phyloP scores from a whole-genome alignment of 2,329 filamentous ascomycete genomes.

The Fusarium temperatum region DNA sequence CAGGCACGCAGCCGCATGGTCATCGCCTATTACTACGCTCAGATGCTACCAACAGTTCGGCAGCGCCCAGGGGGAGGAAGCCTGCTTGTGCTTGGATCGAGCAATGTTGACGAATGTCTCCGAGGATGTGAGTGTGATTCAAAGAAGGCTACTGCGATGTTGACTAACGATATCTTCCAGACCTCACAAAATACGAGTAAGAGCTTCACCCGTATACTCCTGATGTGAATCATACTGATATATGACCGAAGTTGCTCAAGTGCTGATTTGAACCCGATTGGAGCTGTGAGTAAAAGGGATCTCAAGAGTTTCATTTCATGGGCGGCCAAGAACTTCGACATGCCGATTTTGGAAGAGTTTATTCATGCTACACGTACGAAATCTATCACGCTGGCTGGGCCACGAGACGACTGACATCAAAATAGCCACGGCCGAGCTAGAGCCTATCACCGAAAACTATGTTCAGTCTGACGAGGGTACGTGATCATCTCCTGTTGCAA shows the following conservation, averaged over 20 bases:
- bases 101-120: slow-evolving; percentile 42
- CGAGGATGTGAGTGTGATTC: slow-evolving; percentile 8
- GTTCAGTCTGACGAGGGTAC: slow-evolving; percentile 3
- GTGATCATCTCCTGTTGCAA: not conserved
- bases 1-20: slow-evolving; percentile 28
- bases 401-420: not conserved
- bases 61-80: slow-evolving; percentile 37
- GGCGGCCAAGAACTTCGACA: slow-evolving; percentile 61
- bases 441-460: slow-evolving; percentile 50
- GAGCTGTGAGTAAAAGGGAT: slow-evolving; percentile 58
- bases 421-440: slow-evolving; percentile 54
- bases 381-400: not conserved
- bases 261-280: not conserved
- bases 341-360: slow-evolving; percentile 71
- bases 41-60: slow-evolving; percentile 37
- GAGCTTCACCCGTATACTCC: not conserved
- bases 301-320: slow-evolving; percentile 72
- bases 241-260: not conserved
- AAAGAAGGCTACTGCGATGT: not conserved
- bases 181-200: slow-evolving; percentile 37
- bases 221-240: not conserved
- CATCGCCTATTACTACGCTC: slow-evolving; percentile 50
- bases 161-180: not conserved
- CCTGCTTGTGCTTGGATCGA: slow-evolving; percentile 41
- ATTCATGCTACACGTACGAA: slow-evolving; percentile 63